Base-by-base conservation (phyloP, 2,329 filamentous ascomycete species). In the Cercospora nicotianae region DNA sequence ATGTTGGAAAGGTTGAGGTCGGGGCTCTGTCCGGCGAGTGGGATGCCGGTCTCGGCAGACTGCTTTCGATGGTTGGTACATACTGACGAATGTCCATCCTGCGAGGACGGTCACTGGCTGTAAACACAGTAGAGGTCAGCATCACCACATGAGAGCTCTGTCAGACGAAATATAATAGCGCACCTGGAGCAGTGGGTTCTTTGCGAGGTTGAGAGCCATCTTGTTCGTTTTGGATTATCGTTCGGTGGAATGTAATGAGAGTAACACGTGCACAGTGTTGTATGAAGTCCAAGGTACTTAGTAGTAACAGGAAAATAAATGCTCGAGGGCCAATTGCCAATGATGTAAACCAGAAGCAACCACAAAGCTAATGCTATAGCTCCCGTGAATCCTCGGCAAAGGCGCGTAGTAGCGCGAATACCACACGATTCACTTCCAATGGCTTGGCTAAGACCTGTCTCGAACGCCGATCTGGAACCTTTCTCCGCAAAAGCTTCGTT, bases 81-180 rank as follows among this genome's bases (percentile, higher is more conserved):
- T 59, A 59, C 55, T 59, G 7, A 59, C 55, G 39, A 62, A 62
- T 10, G 33, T 62, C 60, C 60, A 62, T 45, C 33, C 33, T 62
- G 60, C 60, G 3, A 62, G 60, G 39, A 59, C 55, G 5, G 55
- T 59, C 28, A 59, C 55, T 59, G 55, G 55, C 55, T 59, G 28
- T 36, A 20, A 13, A 58, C 28, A 10, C 16, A 18, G n/a, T 23
- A 18, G 36, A 16, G 7, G 26, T 59, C 30, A 36, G 28, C 18
- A 58, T 20, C 48, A 3, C 23, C 23, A 28, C 48, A 55, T n/a
- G 5, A 26, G 12, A 55, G 30, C 30, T 36, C 8, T 31, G 55
- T 16, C 28, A 12, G 31, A 26, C 16, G 13, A 9, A 10, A 30
- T n/a, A 31, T 9, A 7, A 13, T 36, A 16, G 5, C 55, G 28